Evolutionary conservation across 2,329 filamentous ascomycete genomes (phyloP).

Genomic region (Tolypocladium nubicola): DNA sequence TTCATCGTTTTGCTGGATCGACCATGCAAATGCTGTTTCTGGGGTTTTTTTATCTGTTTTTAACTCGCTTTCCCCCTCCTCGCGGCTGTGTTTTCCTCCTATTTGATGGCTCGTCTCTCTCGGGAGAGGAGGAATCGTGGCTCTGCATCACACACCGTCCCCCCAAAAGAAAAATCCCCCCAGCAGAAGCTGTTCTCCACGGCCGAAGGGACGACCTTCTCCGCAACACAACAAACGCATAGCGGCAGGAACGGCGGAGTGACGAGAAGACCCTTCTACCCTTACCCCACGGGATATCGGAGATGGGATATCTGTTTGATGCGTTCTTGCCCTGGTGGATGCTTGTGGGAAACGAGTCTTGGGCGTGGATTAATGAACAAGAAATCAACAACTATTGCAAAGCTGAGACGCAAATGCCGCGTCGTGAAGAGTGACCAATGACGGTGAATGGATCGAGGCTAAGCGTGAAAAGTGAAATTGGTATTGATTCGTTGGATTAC

Average conservation of each 20-base stretch:
- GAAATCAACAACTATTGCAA: conserved; percentile 1
- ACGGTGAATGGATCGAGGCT: too few species aligned
- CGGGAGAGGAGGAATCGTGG: conserved; percentile 3
- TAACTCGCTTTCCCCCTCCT: conserved; percentile 5
- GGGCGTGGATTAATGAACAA: conserved; percentile 3
- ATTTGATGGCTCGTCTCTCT: conserved; percentile 6
- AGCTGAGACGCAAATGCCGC: neutral
- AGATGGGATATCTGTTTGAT: neutral
- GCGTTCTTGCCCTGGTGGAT: neutral
- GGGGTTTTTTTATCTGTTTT: conserved; percentile 7
- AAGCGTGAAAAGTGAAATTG: neutral
- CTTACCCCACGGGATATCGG: neutral
- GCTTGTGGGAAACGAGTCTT: neutral
- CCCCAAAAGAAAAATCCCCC: neutral
- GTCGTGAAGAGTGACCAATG: too few species aligned
- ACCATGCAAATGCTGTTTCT: conserved; percentile 19
- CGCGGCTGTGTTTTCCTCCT: conserved; percentile 3
- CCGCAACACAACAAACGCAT: neutral
- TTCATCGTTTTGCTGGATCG: conserved; percentile 10
- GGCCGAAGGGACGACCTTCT: neutral
- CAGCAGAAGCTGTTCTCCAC: neutral
- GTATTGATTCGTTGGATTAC: neutral
- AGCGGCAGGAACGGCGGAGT: neutral
- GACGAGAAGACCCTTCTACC: neutral
- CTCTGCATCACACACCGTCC: neutral